Evolutionary conservation across 2,329 filamentous ascomycete genomes (phyloP), one percentile per base, ranked within the genome.

Genomic region (Scopulariopsis brevicaulis): DNA sequence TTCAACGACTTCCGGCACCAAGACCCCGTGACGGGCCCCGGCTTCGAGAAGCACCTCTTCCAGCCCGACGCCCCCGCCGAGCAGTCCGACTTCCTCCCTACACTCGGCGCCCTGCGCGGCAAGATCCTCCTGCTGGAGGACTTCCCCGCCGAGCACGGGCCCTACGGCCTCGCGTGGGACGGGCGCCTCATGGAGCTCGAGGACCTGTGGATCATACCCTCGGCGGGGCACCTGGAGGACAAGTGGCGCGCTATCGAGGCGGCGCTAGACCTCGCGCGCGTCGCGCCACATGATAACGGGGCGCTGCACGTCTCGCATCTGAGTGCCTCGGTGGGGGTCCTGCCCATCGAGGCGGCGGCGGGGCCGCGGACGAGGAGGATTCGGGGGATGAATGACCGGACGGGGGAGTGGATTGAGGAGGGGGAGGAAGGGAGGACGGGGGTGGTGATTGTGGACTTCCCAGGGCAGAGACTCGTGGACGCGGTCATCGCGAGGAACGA

Each of bases 51-150:
- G 51, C 71, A 76, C 60, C 55, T 57, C 8, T 64, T 77, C 37
- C 71, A 69, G 64, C 59, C 65, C 15, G 70, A 72, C 60, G 64
- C 69, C 54, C 59, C 62, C 20, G 37, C 46, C n/a, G n/a, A 40
- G 6, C 46, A 57, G 48, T 43, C 55, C 32, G 62, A 63, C 4
- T 56, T 59, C 32, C 64, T 77, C 11, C 77, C 77, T 1, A 73
- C 71, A 1, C 68, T 80, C 35, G 76, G 74, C 51, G 67, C 69
- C 12, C 66, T 78, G 35, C 74, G 77, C 58, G 72, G 71, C 62
- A 74, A 73, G 61, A 67, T 80, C 56, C 64, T 80, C 3, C 69
- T 80, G 20, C 75, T 79, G 60, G 72, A 80, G 60, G 79, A 79
- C 63, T 65, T 68, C 28, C 64, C 66, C 51, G 59, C 59, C 25